These are phyloP conservation scores for Cyclocybe aegerita DNA, from an alignment of 768 basidiomycete species.

Conservation along the genomic window DNA sequence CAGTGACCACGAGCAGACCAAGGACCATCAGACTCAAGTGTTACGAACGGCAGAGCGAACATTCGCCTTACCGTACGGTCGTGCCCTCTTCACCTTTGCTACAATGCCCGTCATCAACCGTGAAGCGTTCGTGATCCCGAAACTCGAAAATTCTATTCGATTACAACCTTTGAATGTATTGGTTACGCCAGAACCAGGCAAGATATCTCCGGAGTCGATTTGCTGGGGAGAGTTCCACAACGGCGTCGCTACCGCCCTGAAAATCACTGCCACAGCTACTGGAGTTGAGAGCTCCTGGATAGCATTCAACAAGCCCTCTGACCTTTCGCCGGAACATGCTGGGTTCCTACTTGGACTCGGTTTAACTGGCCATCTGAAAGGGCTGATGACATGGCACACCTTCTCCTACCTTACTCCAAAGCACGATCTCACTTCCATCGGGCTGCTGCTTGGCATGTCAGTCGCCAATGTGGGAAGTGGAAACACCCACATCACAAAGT, in stretches of 20 bases:
- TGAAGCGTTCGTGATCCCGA: constrained; percentile 79
- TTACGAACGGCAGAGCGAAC: constrained; percentile 84
- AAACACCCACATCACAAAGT: constrained; percentile 85
- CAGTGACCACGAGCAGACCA: constrained; percentile 86
- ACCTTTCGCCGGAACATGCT: constrained; percentile 92
- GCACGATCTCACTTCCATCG: constrained; percentile 94
- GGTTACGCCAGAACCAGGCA: constrained; percentile 66
- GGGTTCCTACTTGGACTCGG: constrained; percentile 94
- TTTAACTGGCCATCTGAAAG: constrained; percentile 85
- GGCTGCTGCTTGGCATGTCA: constrained; percentile 88
- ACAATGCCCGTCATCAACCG: constrained; percentile 73
- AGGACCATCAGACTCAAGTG: constrained; percentile 82
- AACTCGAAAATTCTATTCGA: constrained; percentile 73
- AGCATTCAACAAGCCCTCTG: constrained; percentile 89
- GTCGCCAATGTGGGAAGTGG: constrained; percentile 86
- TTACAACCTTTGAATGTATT: constrained; percentile 71
- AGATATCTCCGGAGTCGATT: constrained; percentile 68
- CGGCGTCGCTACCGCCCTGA: constrained; percentile 89
- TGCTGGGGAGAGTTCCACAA: constrained; percentile 99
- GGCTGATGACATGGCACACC: constrained; percentile 93
- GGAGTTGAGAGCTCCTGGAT: constrained; percentile 95
- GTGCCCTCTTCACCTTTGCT: constrained; percentile 90
- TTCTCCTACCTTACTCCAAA: constrained; percentile 95
- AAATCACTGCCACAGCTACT: constrained; percentile 71
- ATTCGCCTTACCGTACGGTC: constrained; percentile 85